phyloP scores from a whole-genome alignment of 116 monocot species.

The Iris pallida region DNA sequence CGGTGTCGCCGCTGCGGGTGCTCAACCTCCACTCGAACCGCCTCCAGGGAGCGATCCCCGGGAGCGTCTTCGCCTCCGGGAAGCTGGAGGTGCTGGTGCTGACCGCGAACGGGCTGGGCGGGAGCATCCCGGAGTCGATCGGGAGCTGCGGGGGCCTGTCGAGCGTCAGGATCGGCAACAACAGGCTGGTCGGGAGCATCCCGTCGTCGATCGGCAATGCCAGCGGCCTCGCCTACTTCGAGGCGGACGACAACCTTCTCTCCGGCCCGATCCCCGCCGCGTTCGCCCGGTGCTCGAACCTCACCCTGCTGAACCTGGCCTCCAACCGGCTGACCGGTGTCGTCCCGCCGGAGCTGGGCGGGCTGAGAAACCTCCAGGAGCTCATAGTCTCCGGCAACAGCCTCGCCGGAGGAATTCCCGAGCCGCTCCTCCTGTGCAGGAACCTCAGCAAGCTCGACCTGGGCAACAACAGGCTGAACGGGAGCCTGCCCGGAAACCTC shows the following conservation, averaged over 20 bases:
- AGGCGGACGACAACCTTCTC: slow-evolving; percentile 63
- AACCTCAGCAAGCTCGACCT: slow-evolving; percentile 84
- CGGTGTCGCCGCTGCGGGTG: slow-evolving; percentile 44
- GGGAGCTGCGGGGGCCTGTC: slow-evolving; percentile 57
- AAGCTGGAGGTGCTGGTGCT: slow-evolving; percentile 60
- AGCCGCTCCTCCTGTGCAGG: slow-evolving; percentile 45
- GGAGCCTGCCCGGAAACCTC: slow-evolving; percentile 50
- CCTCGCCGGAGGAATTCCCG: slow-evolving; percentile 57
- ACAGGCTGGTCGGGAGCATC: slow-evolving; percentile 45
- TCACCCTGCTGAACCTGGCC: slow-evolving; percentile 75
- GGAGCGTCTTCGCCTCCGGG: slow-evolving; percentile 60
- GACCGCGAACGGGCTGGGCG: slow-evolving; percentile 53
- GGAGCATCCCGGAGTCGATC: slow-evolving; percentile 45
- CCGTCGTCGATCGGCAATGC: slow-evolving; percentile 53
- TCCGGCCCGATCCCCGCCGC: slow-evolving; percentile 49
- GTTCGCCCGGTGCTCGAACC: slow-evolving; percentile 64
- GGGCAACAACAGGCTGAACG: slow-evolving; percentile 62
- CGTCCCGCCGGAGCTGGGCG: slow-evolving; percentile 53
- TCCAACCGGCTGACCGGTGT: slow-evolving; percentile 43
- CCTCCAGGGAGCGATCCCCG: slow-evolving; percentile 62
- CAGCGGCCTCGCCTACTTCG: slow-evolving; percentile 73
- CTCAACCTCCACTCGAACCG: slow-evolving; percentile 80
- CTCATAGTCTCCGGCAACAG: slow-evolving; percentile 60
- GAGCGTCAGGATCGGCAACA: slow-evolving; percentile 68
- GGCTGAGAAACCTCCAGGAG: slow-evolving; percentile 71